A percentile compares a stretch with the other conserved stretches of the same genome.
Evolutionary conservation across 164 flowering plant species (phyloP).

Genomic region (Berberis thunbergii): DNA sequence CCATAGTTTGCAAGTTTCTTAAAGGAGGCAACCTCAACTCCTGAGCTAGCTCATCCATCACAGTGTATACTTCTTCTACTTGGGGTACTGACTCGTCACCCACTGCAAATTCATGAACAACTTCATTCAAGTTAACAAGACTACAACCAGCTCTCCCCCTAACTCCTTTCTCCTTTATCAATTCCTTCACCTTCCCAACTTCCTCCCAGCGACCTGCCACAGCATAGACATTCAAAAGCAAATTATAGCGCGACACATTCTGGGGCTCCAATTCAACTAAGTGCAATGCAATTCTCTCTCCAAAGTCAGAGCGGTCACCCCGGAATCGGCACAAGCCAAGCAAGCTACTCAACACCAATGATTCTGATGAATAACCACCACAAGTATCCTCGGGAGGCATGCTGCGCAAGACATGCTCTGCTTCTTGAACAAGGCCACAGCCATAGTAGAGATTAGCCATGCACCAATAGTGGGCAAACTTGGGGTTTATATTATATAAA

Average conservation of each 20-base stretch:
- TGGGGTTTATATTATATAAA: conserved; percentile 40
- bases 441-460: conserved; percentile 59
- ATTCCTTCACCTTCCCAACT: conserved; percentile 38
- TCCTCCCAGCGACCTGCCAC: conserved; percentile 62
- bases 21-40: conserved; percentile 4
- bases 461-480: conserved; percentile 80
- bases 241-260: conserved; percentile 30
- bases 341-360: conserved; percentile 41
- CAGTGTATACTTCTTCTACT: conserved; percentile 16
- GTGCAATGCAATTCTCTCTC: conserved; percentile 44
- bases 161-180: conserved; percentile 31
- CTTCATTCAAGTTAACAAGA: conserved; percentile 49
- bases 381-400: conserved; percentile 19
- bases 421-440: conserved; percentile 42
- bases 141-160: conserved; percentile 31
- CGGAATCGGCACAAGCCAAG: conserved; percentile 45
- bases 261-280: conserved; percentile 50
- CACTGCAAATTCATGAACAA: conserved; percentile 39
- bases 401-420: conserved; percentile 34
- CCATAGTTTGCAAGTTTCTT: no score
- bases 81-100: conserved; percentile 16
- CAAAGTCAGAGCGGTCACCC: conserved; percentile 30
- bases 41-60: conserved; percentile 23
- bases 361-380: conserved; percentile 24
- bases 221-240: conserved; percentile 52